phyloP scores from a whole-genome alignment of 139 green algal genomes.

The Closterium sp. region DNA sequence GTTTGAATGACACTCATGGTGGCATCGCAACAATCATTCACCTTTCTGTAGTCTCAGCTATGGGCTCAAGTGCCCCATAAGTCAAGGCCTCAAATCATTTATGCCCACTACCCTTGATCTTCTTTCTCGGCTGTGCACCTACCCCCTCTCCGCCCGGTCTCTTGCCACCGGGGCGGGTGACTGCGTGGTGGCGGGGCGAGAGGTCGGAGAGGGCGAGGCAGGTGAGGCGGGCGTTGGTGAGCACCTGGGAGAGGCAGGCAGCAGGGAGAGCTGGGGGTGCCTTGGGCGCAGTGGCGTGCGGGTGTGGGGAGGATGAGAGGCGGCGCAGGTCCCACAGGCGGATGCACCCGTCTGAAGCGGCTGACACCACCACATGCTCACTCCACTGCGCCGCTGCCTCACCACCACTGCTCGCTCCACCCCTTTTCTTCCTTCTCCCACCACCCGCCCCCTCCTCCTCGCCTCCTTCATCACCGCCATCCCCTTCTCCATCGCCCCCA shows the following conservation, averaged over 20 bases:
- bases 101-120: background rate
- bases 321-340: background rate
- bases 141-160: background rate
- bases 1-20: no score
- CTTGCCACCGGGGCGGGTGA: background rate
- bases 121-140: background rate
- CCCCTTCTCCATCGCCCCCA: background rate
- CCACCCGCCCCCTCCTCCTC: background rate
- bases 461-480: background rate
- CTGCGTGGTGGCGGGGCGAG: background rate
- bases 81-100: background rate
- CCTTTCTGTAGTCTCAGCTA: background rate
- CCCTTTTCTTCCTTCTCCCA: background rate
- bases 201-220: constrained; percentile 17
- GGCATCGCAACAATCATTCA: background rate
- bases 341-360: background rate
- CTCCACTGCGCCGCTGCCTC: background rate
- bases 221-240: constrained; percentile 14
- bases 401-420: background rate
- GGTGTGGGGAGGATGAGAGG: background rate
- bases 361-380: background rate
- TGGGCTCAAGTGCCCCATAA: background rate
- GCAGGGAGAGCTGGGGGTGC: background rate
- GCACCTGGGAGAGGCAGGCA: background rate
- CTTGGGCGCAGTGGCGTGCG: background rate